Percentiles rank a stretch among this genome's conserved stretches.
Conservation (phyloP, 176 grass and related monocot genomes). For the Phyllostachys edulis region DNA sequence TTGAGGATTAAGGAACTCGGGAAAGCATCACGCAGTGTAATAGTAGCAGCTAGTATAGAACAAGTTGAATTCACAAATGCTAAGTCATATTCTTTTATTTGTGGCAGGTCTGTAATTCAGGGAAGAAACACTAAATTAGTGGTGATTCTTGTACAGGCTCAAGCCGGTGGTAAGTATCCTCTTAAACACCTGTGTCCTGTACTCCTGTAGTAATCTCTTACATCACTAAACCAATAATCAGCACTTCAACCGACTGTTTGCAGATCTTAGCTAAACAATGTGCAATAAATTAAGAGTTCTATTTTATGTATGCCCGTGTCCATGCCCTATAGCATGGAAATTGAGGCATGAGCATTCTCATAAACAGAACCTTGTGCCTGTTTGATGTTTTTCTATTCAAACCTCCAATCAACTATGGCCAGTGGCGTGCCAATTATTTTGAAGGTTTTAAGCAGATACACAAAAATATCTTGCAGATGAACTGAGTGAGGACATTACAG, state of each 20-base stretch:
- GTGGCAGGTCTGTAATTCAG: constrained; percentile 67
- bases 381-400: constrained; percentile 2
- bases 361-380: neutral
- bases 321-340: neutral
- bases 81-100: constrained; percentile 26
- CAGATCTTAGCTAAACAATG: neutral
- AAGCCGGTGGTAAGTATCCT: constrained; percentile 54
- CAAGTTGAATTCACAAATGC: neutral
- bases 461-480: constrained; percentile 62
- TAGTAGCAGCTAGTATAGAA: neutral
- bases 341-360: neutral
- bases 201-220: neutral
- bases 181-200: neutral
- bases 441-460: constrained; percentile 9
- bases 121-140: constrained; percentile 78
- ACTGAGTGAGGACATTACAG: constrained; percentile 69
- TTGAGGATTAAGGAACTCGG: neutral
- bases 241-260: neutral
- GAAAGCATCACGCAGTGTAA: neutral
- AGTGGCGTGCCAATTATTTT: neutral
- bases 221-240: neutral
- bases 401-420: constrained; percentile 17
- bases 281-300: neutral
- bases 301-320: neutral
- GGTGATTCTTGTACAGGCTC: constrained; percentile 75